Evolutionary conservation across 768 basidiomycete species (phyloP).

Genomic region (Leccinum disarticulatum): DNA sequence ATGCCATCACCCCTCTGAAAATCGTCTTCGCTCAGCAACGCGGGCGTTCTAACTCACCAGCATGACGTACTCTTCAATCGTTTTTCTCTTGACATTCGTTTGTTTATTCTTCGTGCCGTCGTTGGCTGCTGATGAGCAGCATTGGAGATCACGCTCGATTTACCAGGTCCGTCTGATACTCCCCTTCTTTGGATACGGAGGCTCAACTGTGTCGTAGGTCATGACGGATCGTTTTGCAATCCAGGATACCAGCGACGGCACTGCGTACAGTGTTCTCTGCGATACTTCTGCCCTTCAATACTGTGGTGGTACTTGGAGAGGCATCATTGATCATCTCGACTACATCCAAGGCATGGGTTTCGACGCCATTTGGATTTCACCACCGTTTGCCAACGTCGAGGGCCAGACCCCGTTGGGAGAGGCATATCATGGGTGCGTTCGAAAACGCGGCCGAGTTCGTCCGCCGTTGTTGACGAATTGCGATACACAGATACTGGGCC

Average conservation of each 20-base stretch:
- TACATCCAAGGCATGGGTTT: conserved; percentile 66
- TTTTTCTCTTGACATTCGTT: conserved; percentile 12
- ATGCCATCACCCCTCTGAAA: conserved; percentile 8
- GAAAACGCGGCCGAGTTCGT: not conserved
- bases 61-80: conserved; percentile 9
- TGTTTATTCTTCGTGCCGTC: conserved; percentile 10
- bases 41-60: conserved; percentile 1
- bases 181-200: not conserved
- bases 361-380: conserved; percentile 60
- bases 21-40: conserved; percentile 2
- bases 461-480: not conserved
- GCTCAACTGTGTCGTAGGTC: conserved; percentile 30
- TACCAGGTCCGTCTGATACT: conserved; percentile 44
- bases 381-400: conserved; percentile 49
- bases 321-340: conserved; percentile 53
- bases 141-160: conserved; percentile 53
- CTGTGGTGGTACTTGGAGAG: conserved; percentile 59
- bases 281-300: conserved; percentile 47
- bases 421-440: conserved; percentile 53
- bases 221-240: conserved; percentile 65
- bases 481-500: conserved; percentile 47
- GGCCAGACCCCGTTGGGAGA: conserved; percentile 50
- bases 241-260: conserved; percentile 32
- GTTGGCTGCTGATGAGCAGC: conserved; percentile 41
- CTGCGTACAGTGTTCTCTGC: conserved; percentile 38